phyloP scores from a whole-genome alignment of 1,139 yeast species.

The Torulaspora pretoriensis region DNA sequence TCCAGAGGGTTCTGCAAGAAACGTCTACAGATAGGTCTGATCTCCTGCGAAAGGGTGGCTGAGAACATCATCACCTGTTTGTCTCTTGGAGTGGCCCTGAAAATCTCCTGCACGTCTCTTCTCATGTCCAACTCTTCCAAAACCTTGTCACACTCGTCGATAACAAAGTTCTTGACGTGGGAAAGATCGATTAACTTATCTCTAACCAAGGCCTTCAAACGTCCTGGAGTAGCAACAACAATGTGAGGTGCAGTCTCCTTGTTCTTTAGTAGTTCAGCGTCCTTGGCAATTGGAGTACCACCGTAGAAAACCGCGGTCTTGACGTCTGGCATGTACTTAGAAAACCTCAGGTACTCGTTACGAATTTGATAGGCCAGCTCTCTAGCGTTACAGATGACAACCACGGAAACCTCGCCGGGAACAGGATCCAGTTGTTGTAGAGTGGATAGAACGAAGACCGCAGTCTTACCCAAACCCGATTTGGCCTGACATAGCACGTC shows the following conservation, averaged over 20 bases:
- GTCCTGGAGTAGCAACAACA: constrained; percentile 97
- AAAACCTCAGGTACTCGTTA: constrained; percentile 95
- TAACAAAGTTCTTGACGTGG: constrained; percentile 89
- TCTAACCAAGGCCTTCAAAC: constrained; percentile 88
- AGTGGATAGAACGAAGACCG: constrained; percentile 93
- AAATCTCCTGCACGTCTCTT: constrained; percentile 96
- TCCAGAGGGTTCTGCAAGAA: constrained; percentile 98
- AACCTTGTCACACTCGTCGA: constrained; percentile 98
- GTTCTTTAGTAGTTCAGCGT: constrained; percentile 81
- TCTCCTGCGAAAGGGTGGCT: constrained; percentile 91
- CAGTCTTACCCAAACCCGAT: constrained; percentile 99
- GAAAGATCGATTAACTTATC: constrained; percentile 84
- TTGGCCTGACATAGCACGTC: constrained; percentile 98
- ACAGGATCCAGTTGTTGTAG: constrained; percentile 97
- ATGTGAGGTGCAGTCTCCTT: constrained; percentile 96
- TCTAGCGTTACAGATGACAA: constrained; percentile 96
- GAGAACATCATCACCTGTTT: constrained; percentile 99
- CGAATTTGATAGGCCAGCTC: constrained; percentile 98
- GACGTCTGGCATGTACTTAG: constrained; percentile 97
- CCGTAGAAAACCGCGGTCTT: constrained; percentile 96
- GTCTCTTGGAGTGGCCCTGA: constrained; percentile 96
- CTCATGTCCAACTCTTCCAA: constrained; percentile 92
- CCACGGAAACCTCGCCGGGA: constrained; percentile 91
- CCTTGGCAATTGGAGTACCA: constrained; percentile 85
- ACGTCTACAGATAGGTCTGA: constrained; percentile 95